Evolutionary conservation across 768 basidiomycete species (phyloP).

Genomic region (Rubroboletus pulcherrimus): DNA sequence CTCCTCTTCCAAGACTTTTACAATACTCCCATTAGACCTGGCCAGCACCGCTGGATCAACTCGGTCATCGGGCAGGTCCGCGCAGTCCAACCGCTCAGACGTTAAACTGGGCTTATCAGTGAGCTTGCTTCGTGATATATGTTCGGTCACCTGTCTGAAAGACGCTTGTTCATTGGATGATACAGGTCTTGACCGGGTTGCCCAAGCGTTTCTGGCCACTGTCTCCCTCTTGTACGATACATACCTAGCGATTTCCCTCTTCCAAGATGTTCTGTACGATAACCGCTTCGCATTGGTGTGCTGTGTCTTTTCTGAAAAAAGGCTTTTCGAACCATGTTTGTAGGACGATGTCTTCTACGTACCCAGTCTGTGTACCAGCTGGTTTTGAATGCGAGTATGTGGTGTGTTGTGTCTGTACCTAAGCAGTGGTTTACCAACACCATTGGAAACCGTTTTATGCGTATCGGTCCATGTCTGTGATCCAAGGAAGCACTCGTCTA

Average conservation of each 20-base stretch:
- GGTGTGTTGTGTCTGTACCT: too few relatives aligned
- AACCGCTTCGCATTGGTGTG: background rate
- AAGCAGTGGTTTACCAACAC: too few relatives aligned
- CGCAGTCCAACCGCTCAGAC: background rate
- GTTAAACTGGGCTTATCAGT: background rate
- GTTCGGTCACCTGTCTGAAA: background rate
- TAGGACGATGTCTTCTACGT: background rate
- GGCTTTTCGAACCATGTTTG: background rate
- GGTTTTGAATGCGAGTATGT: too few relatives aligned
- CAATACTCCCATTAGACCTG: background rate
- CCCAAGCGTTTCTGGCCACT: too few relatives aligned
- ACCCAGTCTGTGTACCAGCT: background rate
- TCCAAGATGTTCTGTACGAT: background rate
- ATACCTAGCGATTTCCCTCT: background rate
- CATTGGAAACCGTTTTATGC: too few relatives aligned
- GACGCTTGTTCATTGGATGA: background rate
- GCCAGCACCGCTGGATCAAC: constrained; percentile 1
- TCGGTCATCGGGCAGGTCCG: background rate
- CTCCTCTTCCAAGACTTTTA: constrained; percentile 16
- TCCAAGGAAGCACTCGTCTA: too few relatives aligned
- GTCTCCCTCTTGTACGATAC: background rate
- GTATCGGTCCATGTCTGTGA: too few relatives aligned
- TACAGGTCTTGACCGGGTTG: background rate
- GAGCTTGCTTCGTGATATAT: background rate
- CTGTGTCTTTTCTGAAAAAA: background rate